Conservation (phyloP, 805 yeast genomes). For the Candida tallmaniae region DNA sequence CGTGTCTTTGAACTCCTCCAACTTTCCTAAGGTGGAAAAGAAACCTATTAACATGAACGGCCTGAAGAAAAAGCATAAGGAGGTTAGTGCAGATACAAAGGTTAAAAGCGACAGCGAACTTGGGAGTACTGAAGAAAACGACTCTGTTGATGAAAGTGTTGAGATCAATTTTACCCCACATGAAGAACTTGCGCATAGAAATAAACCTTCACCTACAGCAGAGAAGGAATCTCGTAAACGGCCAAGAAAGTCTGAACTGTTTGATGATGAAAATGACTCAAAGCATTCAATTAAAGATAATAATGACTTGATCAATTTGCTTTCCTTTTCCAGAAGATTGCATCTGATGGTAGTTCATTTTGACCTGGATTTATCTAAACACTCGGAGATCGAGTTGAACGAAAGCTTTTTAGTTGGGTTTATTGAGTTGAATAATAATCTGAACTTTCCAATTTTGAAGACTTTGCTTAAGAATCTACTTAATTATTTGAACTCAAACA, state of each 20-base stretch:
- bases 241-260: background rate
- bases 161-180: too few species aligned
- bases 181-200: background rate
- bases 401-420: constrained; percentile 33
- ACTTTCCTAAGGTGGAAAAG: constrained; percentile 1
- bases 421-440: constrained; percentile 14
- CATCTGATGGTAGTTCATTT: constrained; percentile 13
- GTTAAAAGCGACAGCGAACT: background rate
- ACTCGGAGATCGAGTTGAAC: constrained; percentile 14
- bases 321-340: constrained; percentile 24
- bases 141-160: background rate
- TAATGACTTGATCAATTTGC: constrained; percentile 23
- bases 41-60: background rate
- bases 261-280: background rate
- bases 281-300: constrained; percentile 1
- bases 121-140: background rate
- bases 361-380: constrained; percentile 9
- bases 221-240: background rate
- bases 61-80: background rate
- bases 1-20: constrained; percentile 14
- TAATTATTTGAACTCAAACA: constrained; percentile 17
- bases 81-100: background rate
- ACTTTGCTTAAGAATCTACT: constrained; percentile 18
- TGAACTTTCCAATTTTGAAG: constrained; percentile 15
- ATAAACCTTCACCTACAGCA: background rate